These are phyloP conservation scores for Brassica cretica DNA, from an alignment of 345 rosid genomes.

Conservation along the genomic window DNA sequence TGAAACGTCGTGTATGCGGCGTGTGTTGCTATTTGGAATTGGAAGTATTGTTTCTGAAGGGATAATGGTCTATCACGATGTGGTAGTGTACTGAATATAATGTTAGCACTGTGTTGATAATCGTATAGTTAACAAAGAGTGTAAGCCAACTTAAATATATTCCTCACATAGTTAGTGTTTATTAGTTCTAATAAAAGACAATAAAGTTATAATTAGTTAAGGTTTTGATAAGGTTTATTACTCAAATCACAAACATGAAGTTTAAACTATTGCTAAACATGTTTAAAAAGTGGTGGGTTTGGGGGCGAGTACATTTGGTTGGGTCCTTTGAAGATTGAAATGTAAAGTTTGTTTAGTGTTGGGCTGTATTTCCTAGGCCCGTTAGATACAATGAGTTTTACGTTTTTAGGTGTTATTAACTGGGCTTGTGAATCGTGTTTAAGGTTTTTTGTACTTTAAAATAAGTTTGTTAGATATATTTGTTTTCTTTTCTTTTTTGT, in stretches of 20 bases:
- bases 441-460: background rate
- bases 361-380: background rate
- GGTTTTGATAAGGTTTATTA: too few species aligned
- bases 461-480: background rate
- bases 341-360: background rate
- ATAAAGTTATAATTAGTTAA: too few species aligned
- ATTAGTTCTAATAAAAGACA: too few species aligned
- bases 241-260: too few species aligned
- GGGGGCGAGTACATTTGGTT: too few species aligned
- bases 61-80: background rate
- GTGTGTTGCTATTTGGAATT: background rate
- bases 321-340: too few species aligned
- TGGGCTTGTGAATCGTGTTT: background rate
- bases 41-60: background rate
- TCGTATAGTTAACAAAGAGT: background rate
- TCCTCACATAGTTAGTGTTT: too few species aligned
- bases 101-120: background rate
- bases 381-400: background rate
- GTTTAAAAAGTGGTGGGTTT: too few species aligned
- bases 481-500: too few species aligned
- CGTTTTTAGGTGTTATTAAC: background rate
- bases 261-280: too few species aligned
- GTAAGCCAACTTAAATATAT: too few species aligned
- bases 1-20: background rate
- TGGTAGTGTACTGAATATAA: too few species aligned